Evolutionary conservation across 805 yeast genomes (phyloP), one percentile per base, ranked within the genome.

Genomic region (Yamadazyma kitorensis): DNA sequence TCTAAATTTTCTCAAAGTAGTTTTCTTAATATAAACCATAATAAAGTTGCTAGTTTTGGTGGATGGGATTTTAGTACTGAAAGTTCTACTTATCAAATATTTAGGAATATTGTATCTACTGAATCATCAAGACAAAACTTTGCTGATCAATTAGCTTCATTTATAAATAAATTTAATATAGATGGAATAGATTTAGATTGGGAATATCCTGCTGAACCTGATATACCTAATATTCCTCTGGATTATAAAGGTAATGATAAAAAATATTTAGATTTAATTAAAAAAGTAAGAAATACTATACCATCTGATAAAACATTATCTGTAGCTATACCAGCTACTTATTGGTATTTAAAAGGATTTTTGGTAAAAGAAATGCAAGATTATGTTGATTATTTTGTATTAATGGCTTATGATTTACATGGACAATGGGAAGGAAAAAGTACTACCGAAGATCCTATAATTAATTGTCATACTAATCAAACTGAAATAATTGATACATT

Each of bases 181-280:
- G 49, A 43, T 36, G 51, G 51, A n/a, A 24, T 45, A 25, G 47
- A 47, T 37, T 34, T 47, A 3, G 49, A 47, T 29, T 47, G 51
- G 51, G 51, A 47, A 36, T 47, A 42, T 17, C 51, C 51, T 14
- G 40, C 38, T 11, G 37, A 24, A 24, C 19, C 33, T 9, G 52
- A 34, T 31, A 36, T 42, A 7, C 33, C 47, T 5, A 43, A 40
- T n/a, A 41, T 44, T n/a, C 41, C 47, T 17, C 39, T 33, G 15
- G 48, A 33, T 27, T 31, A 36, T 25, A 29, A 14, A 16, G 27
- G 29, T 9, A 30, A 35, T 18, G 48, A 48, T 8, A 17, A 25
- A 9, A 45, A 41, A 10, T 47, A 41, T 25, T 29, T 37, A 17
- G 35, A 31, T 3, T 36, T 47, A 7, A 24, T 47, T 12, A 43